Evolutionary conservation across 768 basidiomycete species (phyloP).

Genomic region (Lentinula sp.): DNA sequence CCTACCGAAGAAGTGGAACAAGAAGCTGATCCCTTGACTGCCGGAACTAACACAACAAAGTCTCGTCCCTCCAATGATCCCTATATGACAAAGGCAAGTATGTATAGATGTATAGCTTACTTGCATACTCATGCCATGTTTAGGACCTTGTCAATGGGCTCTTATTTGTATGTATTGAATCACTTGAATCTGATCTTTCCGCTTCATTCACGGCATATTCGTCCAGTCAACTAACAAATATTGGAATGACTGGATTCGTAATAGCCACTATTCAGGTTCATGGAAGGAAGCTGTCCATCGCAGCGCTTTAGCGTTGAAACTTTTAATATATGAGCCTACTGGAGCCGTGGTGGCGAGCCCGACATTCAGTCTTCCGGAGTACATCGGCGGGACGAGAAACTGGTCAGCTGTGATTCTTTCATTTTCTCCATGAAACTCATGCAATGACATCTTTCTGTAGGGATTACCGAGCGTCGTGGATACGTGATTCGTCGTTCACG

Average conservation of each 20-base stretch:
- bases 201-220: conserved; percentile 2
- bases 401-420: conserved; percentile 44
- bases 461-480: conserved; percentile 57
- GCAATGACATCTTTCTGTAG: not conserved
- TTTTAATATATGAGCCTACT: conserved; percentile 90
- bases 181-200: not conserved
- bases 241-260: conserved; percentile 88
- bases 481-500: conserved; percentile 95
- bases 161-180: conserved; percentile 39
- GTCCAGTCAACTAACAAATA: conserved; percentile 65
- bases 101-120: not conserved
- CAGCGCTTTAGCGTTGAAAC: conserved; percentile 89
- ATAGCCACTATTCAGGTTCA: conserved; percentile 75
- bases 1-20: conserved; percentile 23
- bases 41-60: conserved; percentile 23
- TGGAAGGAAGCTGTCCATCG: conserved; percentile 96
- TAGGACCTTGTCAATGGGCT: conserved; percentile 54
- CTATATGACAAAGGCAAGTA: conserved; percentile 51
- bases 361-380: conserved; percentile 91
- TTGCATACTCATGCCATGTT: not conserved
- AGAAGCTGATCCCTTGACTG: conserved; percentile 7
- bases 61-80: conserved; percentile 63
- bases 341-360: conserved; percentile 93
- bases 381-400: conserved; percentile 84
- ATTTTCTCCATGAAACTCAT: not conserved